These are phyloP conservation scores for Grosmannia serpens DNA, from an alignment of 2,329 filamentous ascomycete species.

Conservation along the genomic window DNA sequence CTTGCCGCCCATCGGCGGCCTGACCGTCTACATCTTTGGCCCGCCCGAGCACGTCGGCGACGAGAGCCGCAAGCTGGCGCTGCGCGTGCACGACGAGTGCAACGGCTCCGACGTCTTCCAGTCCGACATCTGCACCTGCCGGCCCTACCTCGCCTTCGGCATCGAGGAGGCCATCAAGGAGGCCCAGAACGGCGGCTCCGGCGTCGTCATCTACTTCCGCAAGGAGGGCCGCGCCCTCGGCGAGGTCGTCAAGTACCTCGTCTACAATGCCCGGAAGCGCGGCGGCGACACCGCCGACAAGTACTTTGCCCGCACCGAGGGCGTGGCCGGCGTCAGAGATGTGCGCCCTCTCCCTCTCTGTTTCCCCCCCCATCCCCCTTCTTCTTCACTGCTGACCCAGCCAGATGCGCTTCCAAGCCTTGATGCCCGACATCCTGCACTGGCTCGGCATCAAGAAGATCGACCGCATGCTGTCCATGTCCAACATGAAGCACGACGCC, in stretches of 20 bases:
- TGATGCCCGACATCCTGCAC: conserved; percentile 7
- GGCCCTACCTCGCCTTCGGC: conserved; percentile 90
- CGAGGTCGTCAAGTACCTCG: conserved; percentile 53
- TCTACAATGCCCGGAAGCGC: conserved; percentile 72
- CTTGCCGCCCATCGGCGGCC: conserved; percentile 4
- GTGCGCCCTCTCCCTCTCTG: conserved; percentile 48
- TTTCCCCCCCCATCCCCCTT: not conserved
- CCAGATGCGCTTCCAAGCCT: conserved; percentile 6
- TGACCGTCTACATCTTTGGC: conserved; percentile 6
- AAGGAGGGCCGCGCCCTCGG: conserved; percentile 93
- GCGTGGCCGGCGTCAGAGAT: conserved; percentile 90
- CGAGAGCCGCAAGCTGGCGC: conserved; percentile 1
- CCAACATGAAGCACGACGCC: conserved; percentile 8
- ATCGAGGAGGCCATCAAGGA: conserved; percentile 97
- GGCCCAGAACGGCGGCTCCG: conserved; percentile 84
- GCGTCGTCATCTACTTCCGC: conserved; percentile 96
- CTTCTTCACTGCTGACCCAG: not conserved
- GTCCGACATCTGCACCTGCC: conserved; percentile 94
- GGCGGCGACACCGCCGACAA: conserved; percentile 72
- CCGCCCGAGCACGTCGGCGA: conserved; percentile 1
- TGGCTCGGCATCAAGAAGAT: conserved; percentile 8
- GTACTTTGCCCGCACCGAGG: conserved; percentile 94
- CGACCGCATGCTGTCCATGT: conserved; percentile 7
- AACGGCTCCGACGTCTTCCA: conserved; percentile 97
- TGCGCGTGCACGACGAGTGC: conserved; percentile 35